A percentile compares a stretch with the other conserved stretches of the same genome.
Evolutionary conservation across 768 basidiomycete genomes (phyloP).

Genomic region (Rhizopogon sp.): DNA sequence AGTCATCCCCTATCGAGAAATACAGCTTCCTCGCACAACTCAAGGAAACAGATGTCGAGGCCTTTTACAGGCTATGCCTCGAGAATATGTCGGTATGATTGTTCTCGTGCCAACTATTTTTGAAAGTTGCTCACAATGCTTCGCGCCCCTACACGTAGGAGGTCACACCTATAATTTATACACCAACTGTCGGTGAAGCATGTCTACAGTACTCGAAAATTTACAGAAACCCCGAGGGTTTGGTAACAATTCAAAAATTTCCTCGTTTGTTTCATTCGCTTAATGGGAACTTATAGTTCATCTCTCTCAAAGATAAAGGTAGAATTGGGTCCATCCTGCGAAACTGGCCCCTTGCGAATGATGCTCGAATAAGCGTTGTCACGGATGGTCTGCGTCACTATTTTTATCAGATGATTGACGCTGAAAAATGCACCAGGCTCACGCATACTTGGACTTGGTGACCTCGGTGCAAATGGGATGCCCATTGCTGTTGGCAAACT

Average conservation of each 20-base stretch:
- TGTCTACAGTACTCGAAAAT: constrained; percentile 81
- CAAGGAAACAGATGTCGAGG: constrained; percentile 62
- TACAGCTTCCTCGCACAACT: constrained; percentile 80
- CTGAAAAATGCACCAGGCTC: constrained; percentile 45
- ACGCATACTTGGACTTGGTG: constrained; percentile 85
- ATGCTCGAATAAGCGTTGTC: constrained; percentile 87
- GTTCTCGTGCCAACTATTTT: constrained; percentile 5
- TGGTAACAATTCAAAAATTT: constrained; percentile 35
- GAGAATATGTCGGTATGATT: constrained; percentile 58
- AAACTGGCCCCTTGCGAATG: constrained; percentile 67
- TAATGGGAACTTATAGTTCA: constrained; percentile 40
- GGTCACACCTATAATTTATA: constrained; percentile 80
- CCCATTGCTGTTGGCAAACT: constrained; percentile 91
- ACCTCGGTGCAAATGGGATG: constrained; percentile 81
- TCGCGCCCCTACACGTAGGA: constrained; percentile 28
- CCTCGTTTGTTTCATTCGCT: constrained; percentile 1
- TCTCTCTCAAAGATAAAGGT: constrained; percentile 83
- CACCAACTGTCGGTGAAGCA: constrained; percentile 89
- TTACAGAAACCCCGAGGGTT: constrained; percentile 69
- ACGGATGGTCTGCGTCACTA: constrained; percentile 63
- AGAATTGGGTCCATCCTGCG: constrained; percentile 63
- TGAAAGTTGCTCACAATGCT: not conserved
- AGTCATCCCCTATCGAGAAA: constrained; percentile 72
- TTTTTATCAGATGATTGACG: not conserved
- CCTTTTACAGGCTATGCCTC: constrained; percentile 78